Base-by-base conservation (phyloP, 2,329 filamentous ascomycete genomes). In the Blumeria graminis region DNA sequence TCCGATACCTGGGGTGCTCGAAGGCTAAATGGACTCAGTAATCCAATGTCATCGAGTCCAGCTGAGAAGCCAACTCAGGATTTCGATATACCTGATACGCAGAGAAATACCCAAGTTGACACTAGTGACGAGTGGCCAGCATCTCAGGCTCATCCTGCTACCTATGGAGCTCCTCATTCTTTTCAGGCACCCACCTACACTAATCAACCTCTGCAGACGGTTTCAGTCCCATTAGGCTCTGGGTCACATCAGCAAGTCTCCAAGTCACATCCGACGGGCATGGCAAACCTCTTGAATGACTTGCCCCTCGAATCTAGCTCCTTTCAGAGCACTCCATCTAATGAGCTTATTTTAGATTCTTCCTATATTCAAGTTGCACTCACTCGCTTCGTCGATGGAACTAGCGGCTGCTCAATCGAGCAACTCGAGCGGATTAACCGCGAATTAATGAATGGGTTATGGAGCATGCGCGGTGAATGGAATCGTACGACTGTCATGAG, bases 391-490 rank as follows among this genome's bases (percentile, higher is more conserved):
- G 62, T 63, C 1, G 59, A 61, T 28, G 61, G 62, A 28, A 63
- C 62, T 18, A 65, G 62, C 34, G 65, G 65, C 1, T 66, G 61
- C 35, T 63, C 82, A 0, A 85, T 98, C 55, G 92, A 98, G 70
- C 90, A 98, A 68, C 72, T 98, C 18, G 90, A 96, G 72, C 90
- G 96, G 69, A 82, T 95, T 66, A 89, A 89, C 67, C 82, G 88
- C 7, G 80, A 83, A 61, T 72, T 96, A 60, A 96, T 96, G 90
- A 84, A 90, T 59, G 80, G 82, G 60, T 77, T 96, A 45, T 98
- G 92, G 92, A 75, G 75, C 59, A 77, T 76, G 58, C 77, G 88
- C 54, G 76, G 79, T 52, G 82, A 93, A 64, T 92, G 86, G 78
- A 92, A 98, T 69, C 79, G 92, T 46, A 82, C 80, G 63, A 74